Conservation (phyloP, 495 filamentous ascomycete genomes). For the Usnea hakonensis region DNA sequence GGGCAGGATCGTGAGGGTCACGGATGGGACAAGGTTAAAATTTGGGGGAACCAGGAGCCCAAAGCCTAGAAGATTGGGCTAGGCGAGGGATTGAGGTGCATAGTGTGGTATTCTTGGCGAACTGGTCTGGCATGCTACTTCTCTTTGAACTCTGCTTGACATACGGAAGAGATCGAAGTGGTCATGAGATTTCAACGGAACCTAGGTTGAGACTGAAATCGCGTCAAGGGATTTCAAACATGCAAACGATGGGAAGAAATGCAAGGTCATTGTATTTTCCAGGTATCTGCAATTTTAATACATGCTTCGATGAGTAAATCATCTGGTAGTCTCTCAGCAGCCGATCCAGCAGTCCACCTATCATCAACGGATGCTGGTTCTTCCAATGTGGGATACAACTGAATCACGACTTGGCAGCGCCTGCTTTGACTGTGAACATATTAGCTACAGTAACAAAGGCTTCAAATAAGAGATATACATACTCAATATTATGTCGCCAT, state of each 20-base stretch:
- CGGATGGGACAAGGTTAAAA: slow-evolving; percentile 81
- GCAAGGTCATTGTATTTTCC: background rate
- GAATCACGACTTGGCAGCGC: slow-evolving; percentile 16
- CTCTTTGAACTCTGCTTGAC: too few relatives aligned
- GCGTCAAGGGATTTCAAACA: too few relatives aligned
- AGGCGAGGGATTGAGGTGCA: slow-evolving; percentile 13
- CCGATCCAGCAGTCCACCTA: background rate
- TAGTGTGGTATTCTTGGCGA: background rate
- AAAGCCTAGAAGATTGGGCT: slow-evolving; percentile 75
- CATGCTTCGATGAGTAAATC: background rate
- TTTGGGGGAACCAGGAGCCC: slow-evolving; percentile 88
- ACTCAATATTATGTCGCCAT: slow-evolving; percentile 2
- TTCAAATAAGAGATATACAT: background rate
- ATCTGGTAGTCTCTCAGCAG: background rate
- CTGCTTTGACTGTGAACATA: slow-evolving; percentile 2
- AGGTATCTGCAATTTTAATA: background rate
- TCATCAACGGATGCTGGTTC: background rate
- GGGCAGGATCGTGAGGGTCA: slow-evolving; percentile 61
- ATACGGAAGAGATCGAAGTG: too few relatives aligned
- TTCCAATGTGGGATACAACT: background rate
- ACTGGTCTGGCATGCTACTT: background rate
- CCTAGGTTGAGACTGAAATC: too few relatives aligned
- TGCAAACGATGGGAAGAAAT: too few relatives aligned
- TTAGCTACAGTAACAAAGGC: background rate
- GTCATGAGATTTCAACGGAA: too few relatives aligned